A percentile compares a stretch with the other conserved stretches of the same genome.
Conservation (phyloP, 2,329 filamentous ascomycete species). For the Pyricularia pennisetigena region DNA sequence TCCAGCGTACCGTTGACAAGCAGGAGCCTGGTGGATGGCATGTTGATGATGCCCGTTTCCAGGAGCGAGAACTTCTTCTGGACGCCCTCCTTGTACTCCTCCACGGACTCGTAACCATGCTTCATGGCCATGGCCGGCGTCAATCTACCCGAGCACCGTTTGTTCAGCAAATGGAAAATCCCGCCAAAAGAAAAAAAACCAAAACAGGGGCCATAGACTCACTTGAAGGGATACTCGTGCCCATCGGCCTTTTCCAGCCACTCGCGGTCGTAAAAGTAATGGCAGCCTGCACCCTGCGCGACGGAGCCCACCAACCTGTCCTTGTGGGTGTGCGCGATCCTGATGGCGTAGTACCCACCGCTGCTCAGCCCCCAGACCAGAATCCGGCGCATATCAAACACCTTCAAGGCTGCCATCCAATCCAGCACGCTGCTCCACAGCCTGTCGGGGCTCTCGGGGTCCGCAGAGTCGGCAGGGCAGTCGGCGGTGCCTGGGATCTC, state of each 20-base stretch:
- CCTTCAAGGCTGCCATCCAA: conserved; percentile 40
- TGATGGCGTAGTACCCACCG: conserved; percentile 59
- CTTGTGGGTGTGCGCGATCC: conserved; percentile 58
- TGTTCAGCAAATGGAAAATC: neutral
- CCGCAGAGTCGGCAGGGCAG: conserved; percentile 52
- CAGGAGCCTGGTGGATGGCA: conserved; percentile 45
- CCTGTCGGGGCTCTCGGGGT: conserved; percentile 49
- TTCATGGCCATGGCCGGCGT: conserved; percentile 48
- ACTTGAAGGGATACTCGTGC: conserved; percentile 56
- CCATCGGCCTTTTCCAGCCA: conserved; percentile 54
- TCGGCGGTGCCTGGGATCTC: conserved; percentile 62
- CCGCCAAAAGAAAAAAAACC: neutral
- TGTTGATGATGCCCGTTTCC: conserved; percentile 45
- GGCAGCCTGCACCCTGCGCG: conserved; percentile 53
- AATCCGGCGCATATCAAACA: conserved; percentile 47
- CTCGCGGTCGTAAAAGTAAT: conserved; percentile 48
- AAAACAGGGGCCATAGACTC: conserved; percentile 13
- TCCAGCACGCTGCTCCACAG: conserved; percentile 52
- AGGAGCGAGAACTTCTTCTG: conserved; percentile 55
- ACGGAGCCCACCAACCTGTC: conserved; percentile 41
- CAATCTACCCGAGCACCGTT: conserved; percentile 23
- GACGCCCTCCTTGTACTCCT: conserved; percentile 43
- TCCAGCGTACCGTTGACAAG: conserved; percentile 54
- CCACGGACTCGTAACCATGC: conserved; percentile 47
- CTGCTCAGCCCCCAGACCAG: conserved; percentile 55